Base-by-base conservation (phyloP, 805 yeast species). In the Zygosaccharomyces bailii region DNA sequence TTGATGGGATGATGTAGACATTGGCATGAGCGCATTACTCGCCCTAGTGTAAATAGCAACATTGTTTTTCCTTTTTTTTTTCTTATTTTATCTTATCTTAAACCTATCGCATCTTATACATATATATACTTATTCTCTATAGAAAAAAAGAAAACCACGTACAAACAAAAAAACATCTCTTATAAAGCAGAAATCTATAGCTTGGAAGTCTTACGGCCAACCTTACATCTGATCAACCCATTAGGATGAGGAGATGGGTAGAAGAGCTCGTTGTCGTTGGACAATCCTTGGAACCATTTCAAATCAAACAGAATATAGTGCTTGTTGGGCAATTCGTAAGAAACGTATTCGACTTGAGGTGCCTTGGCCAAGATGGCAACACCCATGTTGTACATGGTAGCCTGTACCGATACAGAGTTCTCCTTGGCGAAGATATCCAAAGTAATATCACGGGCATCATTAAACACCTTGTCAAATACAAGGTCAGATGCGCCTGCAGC, bases 311-410 rank as follows among this genome's bases (percentile, higher is more conserved):
- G 75, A 64, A 90, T 79, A 72, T 84, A 90, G 67, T 90, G 97
- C 70, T 87, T 90, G 76, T 90, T 90, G 60, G 97, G 97, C 60
- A 90, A 77, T 34, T 76, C 70, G 66, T 86, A 89, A 42, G 82
- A 67, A 27, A 89, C 96, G 34, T 73, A 72, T 50, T 71, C 76
- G 44, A 90, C 73, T 48, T 71, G 71, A 2, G 80, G 73, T 44
- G 78, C 83, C 41, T 57, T 60, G 39, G 69, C 72, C 61, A 90
- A 75, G 52, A 90, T 86, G 51, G 78, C 80, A 52, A 79, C 74
- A 31, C 86, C 76, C 93, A 90, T 90, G 75, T 88, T 86, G 74
- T 79, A 90, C 96, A 90, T 91, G 47, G 96, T 90, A 36, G 96
- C 96, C 72, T 90, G 97, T 37, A 90, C 97, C 19, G 95, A 85